These are phyloP conservation scores for Wickerhamomyces sp. DNA, from an alignment of 1,139 yeast genomes.

Conservation along the genomic window DNA sequence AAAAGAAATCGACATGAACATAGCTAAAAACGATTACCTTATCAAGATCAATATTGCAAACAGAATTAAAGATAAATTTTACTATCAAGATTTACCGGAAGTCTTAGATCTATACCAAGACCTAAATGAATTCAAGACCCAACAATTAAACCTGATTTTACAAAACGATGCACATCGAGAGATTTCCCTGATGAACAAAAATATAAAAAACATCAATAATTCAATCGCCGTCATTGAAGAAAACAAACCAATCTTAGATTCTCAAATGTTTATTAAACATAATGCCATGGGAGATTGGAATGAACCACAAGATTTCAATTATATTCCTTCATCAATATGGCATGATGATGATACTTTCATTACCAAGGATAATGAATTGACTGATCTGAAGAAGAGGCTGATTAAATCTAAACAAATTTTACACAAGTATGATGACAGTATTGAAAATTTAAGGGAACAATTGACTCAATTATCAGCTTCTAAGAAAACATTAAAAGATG, in stretches of 20 bases:
- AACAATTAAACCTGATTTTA: constrained; percentile 66
- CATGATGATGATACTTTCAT: constrained; percentile 87
- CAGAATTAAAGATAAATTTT: constrained; percentile 87
- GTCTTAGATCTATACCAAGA: constrained; percentile 81
- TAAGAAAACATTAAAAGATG: constrained; percentile 31
- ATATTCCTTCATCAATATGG: constrained; percentile 91
- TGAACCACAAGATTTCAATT: constrained; percentile 82
- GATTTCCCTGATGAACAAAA: constrained; percentile 47
- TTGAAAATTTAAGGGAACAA: constrained; percentile 26
- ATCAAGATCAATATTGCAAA: constrained; percentile 81
- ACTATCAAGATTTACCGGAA: constrained; percentile 91
- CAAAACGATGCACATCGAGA: constrained; percentile 63
- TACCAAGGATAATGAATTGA: constrained; percentile 55
- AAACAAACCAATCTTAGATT: constrained; percentile 71
- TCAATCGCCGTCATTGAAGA: constrained; percentile 59
- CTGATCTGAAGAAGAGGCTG: constrained; percentile 57
- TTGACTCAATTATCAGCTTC: constrained; percentile 32
- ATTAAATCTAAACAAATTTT: constrained; percentile 45
- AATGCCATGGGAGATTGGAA: constrained; percentile 56
- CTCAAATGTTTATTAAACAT: constrained; percentile 91
- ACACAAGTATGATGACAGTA: constrained; percentile 34
- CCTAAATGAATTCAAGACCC: constrained; percentile 74
- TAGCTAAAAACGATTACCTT: constrained; percentile 76
- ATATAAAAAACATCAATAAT: constrained; percentile 46
- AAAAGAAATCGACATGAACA: constrained; percentile 76